Percentiles rank a stretch among this genome's conserved stretches.
Evolutionary conservation across 257 asterid species (phyloP).

Genomic region (Nicotiana noctiflora): DNA sequence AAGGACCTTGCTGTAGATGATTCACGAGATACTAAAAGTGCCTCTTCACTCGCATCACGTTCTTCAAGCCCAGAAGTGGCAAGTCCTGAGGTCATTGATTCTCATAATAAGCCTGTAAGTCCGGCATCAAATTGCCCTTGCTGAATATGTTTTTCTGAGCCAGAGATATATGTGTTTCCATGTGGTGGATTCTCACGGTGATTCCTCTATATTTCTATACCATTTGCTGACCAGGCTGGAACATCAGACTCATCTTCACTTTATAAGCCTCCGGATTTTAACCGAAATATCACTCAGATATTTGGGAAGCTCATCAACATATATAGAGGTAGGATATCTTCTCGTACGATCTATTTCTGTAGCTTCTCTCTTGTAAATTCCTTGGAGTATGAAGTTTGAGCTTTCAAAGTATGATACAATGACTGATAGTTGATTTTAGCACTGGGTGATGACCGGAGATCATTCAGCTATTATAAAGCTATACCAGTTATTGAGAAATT

Average conservation of each 20-base stretch:
- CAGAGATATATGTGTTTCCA: background rate
- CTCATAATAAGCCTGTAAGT: conserved; percentile 40
- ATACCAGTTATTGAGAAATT: conserved; percentile 84
- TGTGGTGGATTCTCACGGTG: background rate
- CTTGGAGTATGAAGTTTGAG: background rate
- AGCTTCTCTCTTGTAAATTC: background rate
- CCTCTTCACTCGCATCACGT: conserved; percentile 28
- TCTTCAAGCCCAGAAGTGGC: conserved; percentile 48
- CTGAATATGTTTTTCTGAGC: background rate
- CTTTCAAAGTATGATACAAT: conserved; percentile 13
- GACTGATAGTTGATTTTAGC: conserved; percentile 40
- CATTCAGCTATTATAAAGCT: conserved; percentile 92
- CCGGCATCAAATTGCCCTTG: background rate
- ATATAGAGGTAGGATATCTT: conserved; percentile 60
- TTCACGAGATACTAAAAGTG: conserved; percentile 29
- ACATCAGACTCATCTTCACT: conserved; percentile 44
- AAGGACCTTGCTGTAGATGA: conserved; percentile 14
- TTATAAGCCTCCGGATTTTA: conserved; percentile 85
- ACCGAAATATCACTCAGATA: conserved; percentile 69
- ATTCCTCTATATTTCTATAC: background rate
- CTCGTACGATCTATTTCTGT: conserved; percentile 8
- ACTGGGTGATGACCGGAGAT: conserved; percentile 88
- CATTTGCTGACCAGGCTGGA: conserved; percentile 39
- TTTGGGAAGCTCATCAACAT: conserved; percentile 86
- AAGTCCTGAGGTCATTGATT: conserved; percentile 27